phyloP scores from a whole-genome alignment of 164 flowering plant genomes.

The Houttuynia cordata region DNA sequence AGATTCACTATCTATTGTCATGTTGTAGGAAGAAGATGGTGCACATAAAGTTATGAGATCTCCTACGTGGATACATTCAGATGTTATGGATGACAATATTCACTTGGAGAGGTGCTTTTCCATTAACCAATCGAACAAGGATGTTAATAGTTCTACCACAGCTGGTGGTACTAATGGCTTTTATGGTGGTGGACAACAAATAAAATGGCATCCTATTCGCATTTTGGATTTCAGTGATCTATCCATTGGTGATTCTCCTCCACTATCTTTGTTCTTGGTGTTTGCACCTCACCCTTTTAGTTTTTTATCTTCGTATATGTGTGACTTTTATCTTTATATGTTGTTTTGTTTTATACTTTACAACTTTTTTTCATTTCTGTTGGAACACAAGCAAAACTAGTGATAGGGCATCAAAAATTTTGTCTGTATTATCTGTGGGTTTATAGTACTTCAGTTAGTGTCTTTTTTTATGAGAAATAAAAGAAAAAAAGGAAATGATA shows the following conservation, averaged over 20 bases:
- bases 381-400: no score
- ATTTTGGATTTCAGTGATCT: slow-evolving; percentile 85
- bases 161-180: slow-evolving; percentile 13
- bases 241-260: slow-evolving; percentile 45
- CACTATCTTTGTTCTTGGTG: background rate
- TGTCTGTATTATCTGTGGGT: no score
- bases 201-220: slow-evolving; percentile 57
- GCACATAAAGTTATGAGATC: slow-evolving; percentile 15
- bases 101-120: slow-evolving; percentile 38
- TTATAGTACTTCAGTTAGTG: no score
- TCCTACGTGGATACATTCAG: slow-evolving; percentile 83
- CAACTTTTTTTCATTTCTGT: no score
- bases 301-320: background rate
- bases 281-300: background rate
- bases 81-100: slow-evolving; percentile 94
- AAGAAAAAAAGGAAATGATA: no score
- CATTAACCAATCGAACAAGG: slow-evolving; percentile 11
- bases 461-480: no score
- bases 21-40: slow-evolving; percentile 30
- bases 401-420: no score
- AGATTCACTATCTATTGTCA: slow-evolving; percentile 4
- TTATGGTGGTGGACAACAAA: slow-evolving; percentile 12
- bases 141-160: slow-evolving; percentile 9
- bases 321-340: background rate
- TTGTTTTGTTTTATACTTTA: no score